Evolutionary conservation across 208 protist species (phyloP).

Genomic region (Trypanosoma grayi): DNA sequence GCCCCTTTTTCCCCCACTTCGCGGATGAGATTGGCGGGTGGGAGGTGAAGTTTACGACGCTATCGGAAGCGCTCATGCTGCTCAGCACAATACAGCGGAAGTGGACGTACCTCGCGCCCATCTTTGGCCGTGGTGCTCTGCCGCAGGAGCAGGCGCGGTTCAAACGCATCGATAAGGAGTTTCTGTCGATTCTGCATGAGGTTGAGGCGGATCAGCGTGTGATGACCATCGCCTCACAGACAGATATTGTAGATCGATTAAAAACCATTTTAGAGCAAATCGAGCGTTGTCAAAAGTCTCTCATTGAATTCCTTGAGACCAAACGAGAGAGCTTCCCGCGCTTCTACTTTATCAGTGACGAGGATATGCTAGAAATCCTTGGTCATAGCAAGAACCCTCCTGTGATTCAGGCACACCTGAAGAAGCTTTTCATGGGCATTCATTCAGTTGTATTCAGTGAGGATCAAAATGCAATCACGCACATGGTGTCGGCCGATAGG

Average conservation of each 20-base stretch:
- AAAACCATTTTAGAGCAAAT: slow-evolving; percentile 94
- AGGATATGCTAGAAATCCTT: slow-evolving; percentile 98
- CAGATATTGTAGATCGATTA: slow-evolving; percentile 84
- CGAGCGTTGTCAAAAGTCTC: slow-evolving; percentile 95
- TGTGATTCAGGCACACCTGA: slow-evolving; percentile 91
- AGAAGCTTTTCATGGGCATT: slow-evolving; percentile 95
- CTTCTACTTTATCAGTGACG: slow-evolving; percentile 99
- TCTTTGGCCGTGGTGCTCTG: slow-evolving; percentile 95
- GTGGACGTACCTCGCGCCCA: slow-evolving; percentile 98
- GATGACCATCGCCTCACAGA: slow-evolving; percentile 81
- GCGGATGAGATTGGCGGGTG: slow-evolving; percentile 87
- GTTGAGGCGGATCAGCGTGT: slow-evolving; percentile 91
- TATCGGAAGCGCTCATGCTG: slow-evolving; percentile 78
- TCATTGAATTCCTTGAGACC: slow-evolving; percentile 97
- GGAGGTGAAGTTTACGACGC: slow-evolving; percentile 87
- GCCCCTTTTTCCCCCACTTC: slow-evolving; percentile 93
- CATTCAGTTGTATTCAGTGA: slow-evolving; percentile 80
- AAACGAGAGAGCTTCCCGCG: slow-evolving; percentile 94
- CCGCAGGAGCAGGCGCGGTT: slow-evolving; percentile 96
- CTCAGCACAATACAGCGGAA: slow-evolving; percentile 96
- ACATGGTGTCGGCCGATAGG: slow-evolving; percentile 88
- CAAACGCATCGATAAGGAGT: slow-evolving; percentile 96
- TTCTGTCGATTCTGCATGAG: slow-evolving; percentile 88
- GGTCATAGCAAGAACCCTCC: slow-evolving; percentile 91
- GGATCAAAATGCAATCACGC: slow-evolving; percentile 76